Conservation (phyloP, 2,329 filamentous ascomycete genomes). For the Trichoderma endophyticum region DNA sequence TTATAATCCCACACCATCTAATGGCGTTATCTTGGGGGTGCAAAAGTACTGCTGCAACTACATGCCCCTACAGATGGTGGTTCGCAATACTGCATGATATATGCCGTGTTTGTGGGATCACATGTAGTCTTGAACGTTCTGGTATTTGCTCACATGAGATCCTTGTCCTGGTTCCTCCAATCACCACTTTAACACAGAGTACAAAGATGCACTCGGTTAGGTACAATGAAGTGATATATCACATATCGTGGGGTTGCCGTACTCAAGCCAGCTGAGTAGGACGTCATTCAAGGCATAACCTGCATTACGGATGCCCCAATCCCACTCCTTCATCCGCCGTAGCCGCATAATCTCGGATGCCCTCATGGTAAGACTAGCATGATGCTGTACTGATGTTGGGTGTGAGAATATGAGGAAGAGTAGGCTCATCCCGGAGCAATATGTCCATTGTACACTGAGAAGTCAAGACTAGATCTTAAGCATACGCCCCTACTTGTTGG, state of each 20-base stretch:
- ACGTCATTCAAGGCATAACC: neutral
- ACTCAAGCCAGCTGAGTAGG: neutral
- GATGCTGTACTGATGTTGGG: neutral
- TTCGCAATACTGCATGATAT: neutral
- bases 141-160: neutral
- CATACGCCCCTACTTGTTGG: neutral
- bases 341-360: neutral
- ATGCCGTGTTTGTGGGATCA: neutral
- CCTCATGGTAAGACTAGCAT: neutral
- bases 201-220: neutral
- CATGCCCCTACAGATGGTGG: neutral
- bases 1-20: neutral
- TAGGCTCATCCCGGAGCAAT: neutral
- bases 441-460: neutral
- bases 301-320: neutral
- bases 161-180: neutral
- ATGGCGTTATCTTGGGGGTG: neutral
- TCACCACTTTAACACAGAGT: neutral
- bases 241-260: neutral
- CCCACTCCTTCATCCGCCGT: neutral
- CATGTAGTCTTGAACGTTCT: neutral
- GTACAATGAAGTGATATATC: neutral
- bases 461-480: neutral
- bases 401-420: neutral
- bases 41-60: neutral